Evolutionary conservation across 129 eudicot species (phyloP).

Genomic region (Flaveria robusta): DNA sequence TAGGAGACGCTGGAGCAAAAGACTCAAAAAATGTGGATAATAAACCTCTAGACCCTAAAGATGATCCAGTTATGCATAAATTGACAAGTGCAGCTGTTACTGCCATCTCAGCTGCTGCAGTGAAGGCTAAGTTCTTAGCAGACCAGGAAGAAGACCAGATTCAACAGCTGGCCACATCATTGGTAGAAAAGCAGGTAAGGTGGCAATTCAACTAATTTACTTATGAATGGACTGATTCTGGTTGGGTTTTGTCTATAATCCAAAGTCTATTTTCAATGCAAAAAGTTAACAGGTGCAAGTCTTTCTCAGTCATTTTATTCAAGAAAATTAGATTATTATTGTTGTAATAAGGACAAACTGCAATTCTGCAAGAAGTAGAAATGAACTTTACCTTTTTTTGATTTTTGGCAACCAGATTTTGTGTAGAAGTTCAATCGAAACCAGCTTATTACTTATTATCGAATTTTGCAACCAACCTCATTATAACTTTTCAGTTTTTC

Average conservation of each 20-base stretch:
- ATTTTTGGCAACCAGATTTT: not conserved
- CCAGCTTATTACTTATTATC: not conserved
- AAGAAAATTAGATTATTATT: not conserved
- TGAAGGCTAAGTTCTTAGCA: slow-evolving; percentile 88
- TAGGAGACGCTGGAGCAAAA: slow-evolving; percentile 48
- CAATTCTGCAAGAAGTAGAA: not conserved
- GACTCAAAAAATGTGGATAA: slow-evolving; percentile 32
- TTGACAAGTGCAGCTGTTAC: slow-evolving; percentile 77
- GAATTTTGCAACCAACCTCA: not conserved
- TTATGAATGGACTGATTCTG: not conserved
- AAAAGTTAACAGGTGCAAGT: not conserved
- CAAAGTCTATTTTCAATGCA: no score
- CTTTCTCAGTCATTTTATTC: not conserved
- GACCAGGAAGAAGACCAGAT: slow-evolving; percentile 90
- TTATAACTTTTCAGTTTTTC: no score
- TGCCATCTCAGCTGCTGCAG: slow-evolving; percentile 92
- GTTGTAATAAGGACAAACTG: not conserved
- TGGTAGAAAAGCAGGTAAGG: slow-evolving; percentile 90
- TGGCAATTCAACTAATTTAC: not conserved
- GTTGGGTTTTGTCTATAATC: not conserved
- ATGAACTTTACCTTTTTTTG: not conserved
- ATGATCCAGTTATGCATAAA: slow-evolving; percentile 45
- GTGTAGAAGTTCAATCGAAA: not conserved
- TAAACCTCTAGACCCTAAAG: slow-evolving; percentile 31
- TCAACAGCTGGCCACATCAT: slow-evolving; percentile 61